These are phyloP conservation scores for Leccinum imitatum DNA, from an alignment of 768 basidiomycete genomes.

Conservation along the genomic window DNA sequence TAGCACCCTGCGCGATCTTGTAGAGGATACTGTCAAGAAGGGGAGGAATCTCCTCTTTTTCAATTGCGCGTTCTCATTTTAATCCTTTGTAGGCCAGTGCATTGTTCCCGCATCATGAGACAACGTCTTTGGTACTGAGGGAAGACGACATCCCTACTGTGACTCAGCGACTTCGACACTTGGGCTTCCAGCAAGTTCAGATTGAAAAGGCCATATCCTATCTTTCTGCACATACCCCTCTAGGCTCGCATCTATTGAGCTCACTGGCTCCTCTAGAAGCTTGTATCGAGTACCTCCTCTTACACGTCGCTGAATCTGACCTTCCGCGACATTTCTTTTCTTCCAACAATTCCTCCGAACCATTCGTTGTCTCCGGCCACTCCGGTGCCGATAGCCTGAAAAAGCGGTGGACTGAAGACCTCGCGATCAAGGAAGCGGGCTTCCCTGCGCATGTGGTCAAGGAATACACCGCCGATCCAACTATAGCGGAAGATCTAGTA, in stretches of 20 bases:
- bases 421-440: slow-evolving; percentile 79
- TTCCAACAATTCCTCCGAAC: slow-evolving; percentile 59
- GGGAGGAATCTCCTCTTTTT: slow-evolving; percentile 34
- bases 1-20: slow-evolving; percentile 65
- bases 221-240: slow-evolving; percentile 53
- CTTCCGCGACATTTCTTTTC: slow-evolving; percentile 74
- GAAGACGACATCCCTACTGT: slow-evolving; percentile 44
- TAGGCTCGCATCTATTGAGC: slow-evolving; percentile 61
- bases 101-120: slow-evolving; percentile 46
- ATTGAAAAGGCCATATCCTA: slow-evolving; percentile 53
- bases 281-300: slow-evolving; percentile 79
- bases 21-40: slow-evolving; percentile 80
- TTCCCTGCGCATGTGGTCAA: slow-evolving; percentile 74
- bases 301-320: slow-evolving; percentile 85
- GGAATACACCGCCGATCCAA: slow-evolving; percentile 42
- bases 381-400: slow-evolving; percentile 63
- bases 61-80: background rate
- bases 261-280: slow-evolving; percentile 68
- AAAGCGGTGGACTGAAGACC: slow-evolving; percentile 77
- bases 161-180: slow-evolving; percentile 52
- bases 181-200: slow-evolving; percentile 67
- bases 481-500: slow-evolving; percentile 49
- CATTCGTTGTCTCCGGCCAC: slow-evolving; percentile 67
- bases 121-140: slow-evolving; percentile 35
- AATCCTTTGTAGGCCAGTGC: slow-evolving; percentile 43